These are phyloP conservation scores for Myxozyma melibiosi DNA, from an alignment of 805 yeast species.

Conservation along the genomic window DNA sequence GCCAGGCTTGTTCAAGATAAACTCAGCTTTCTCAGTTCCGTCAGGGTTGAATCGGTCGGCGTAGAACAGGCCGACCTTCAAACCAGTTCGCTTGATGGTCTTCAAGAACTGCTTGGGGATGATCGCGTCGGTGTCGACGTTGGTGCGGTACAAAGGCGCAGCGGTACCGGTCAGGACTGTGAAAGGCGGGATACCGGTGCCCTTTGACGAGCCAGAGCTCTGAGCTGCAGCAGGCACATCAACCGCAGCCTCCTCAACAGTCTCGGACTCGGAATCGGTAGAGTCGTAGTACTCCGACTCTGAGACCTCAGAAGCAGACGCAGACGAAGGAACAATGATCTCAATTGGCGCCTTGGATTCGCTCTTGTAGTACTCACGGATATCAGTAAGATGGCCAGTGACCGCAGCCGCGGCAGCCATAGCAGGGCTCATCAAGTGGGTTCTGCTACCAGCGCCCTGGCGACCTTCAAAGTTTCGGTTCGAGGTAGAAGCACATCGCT, in stretches of 20 bases:
- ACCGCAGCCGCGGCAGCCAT: slow-evolving; percentile 99
- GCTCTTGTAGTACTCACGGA: slow-evolving; percentile 69
- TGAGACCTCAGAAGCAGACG: slow-evolving; percentile 41
- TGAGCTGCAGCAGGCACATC: slow-evolving; percentile 35
- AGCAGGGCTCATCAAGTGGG: slow-evolving; percentile 97
- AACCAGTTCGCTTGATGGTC: slow-evolving; percentile 96
- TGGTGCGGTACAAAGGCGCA: slow-evolving; percentile 92
- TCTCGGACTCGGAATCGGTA: slow-evolving; percentile 63
- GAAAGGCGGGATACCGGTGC: slow-evolving; percentile 74
- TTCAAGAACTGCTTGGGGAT: slow-evolving; percentile 98
- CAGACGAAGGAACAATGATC: slow-evolving; percentile 44
- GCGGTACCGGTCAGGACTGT: slow-evolving; percentile 77
- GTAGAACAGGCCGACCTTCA: slow-evolving; percentile 83
- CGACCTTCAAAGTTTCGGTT: slow-evolving; percentile 99
- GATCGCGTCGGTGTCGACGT: slow-evolving; percentile 97
- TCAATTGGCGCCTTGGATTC: slow-evolving; percentile 62
- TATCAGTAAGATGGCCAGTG: slow-evolving; percentile 85
- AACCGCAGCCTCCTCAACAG: slow-evolving; percentile 49
- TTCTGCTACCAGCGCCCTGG: slow-evolving; percentile 95
- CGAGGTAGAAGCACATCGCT: slow-evolving; percentile 98
- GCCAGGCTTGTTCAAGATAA: slow-evolving; percentile 82
- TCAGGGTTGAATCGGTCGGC: slow-evolving; percentile 71
- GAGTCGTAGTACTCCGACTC: slow-evolving; percentile 45
- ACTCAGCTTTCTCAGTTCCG: slow-evolving; percentile 63
- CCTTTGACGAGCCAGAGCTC: slow-evolving; percentile 38